Percentiles rank a stretch among this genome's conserved stretches.
phyloP scores from a whole-genome alignment of 805 yeast genomes.

The Torulaspora microellipsoides region DNA sequence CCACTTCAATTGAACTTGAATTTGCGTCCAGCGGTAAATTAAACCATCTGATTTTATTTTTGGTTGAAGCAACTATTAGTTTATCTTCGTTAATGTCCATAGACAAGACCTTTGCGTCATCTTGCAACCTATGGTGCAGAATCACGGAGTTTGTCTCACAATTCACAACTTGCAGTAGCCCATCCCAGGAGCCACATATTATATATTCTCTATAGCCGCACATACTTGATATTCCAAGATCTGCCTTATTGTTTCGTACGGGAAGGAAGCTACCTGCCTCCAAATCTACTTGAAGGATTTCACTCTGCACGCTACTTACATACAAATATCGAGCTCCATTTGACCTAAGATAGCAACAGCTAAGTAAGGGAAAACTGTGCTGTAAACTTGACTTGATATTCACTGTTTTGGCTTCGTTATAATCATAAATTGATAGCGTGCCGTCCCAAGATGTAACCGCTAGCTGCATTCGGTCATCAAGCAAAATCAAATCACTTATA shows the following conservation, averaged over 20 bases:
- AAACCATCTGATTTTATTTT: constrained; percentile 40
- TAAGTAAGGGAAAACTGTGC: constrained; percentile 7
- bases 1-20: constrained; percentile 29
- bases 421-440: constrained; percentile 41
- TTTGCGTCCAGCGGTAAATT: constrained; percentile 13
- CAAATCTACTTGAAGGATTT: constrained; percentile 47
- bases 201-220: constrained; percentile 34
- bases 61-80: constrained; percentile 51
- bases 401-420: constrained; percentile 19
- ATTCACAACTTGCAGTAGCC: constrained; percentile 46
- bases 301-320: constrained; percentile 52
- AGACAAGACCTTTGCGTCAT: constrained; percentile 38
- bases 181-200: constrained; percentile 59
- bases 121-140: constrained; percentile 7
- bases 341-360: constrained; percentile 25
- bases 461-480: constrained; percentile 34
- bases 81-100: constrained; percentile 50
- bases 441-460: constrained; percentile 59
- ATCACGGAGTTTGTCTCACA: constrained; percentile 25
- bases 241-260: constrained; percentile 34
- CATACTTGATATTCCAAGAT: constrained; percentile 38
- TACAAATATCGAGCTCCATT: constrained; percentile 31
- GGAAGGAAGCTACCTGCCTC: constrained; percentile 37
- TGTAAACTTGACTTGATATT: constrained; percentile 5
- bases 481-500: constrained; percentile 25